These are phyloP conservation scores for Hypomontagnella monticulosa DNA, from an alignment of 495 filamentous ascomycete genomes.

Conservation along the genomic window DNA sequence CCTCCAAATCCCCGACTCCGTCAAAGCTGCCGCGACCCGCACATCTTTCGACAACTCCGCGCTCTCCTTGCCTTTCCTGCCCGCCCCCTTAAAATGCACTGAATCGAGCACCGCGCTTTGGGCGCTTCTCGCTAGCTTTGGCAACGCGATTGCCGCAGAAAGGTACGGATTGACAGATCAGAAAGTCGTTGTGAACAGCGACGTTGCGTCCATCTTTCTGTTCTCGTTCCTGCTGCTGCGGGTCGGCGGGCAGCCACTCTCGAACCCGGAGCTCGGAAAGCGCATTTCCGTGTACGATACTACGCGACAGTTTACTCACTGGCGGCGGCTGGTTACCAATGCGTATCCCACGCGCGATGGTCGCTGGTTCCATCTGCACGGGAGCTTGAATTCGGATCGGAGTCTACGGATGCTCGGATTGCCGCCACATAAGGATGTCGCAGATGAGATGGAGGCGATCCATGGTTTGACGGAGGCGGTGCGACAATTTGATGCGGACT, in stretches of 20 bases:
- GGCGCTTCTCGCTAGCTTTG: conserved; percentile 43
- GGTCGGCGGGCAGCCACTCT: conserved; percentile 35
- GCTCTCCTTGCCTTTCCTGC: conserved; percentile 35
- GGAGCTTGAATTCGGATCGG: conserved; percentile 59
- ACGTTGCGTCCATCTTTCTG: conserved; percentile 46
- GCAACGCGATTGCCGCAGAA: conserved; percentile 37
- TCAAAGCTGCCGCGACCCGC: conserved; percentile 25
- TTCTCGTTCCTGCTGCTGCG: conserved; percentile 40
- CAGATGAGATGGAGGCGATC: conserved; percentile 45
- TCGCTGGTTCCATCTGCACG: conserved; percentile 63
- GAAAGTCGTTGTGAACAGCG: conserved; percentile 44
- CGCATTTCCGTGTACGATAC: conserved; percentile 41
- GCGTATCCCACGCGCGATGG: conserved; percentile 64
- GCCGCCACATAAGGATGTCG: conserved; percentile 39
- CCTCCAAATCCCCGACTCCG: conserved; percentile 31
- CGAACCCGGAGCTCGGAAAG: conserved; percentile 26
- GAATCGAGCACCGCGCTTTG: conserved; percentile 45
- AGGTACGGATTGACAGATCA: conserved; percentile 36
- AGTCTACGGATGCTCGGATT: conserved; percentile 56
- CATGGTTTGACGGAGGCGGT: conserved; percentile 42
- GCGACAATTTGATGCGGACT: conserved; percentile 46
- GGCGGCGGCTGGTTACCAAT: conserved; percentile 54
- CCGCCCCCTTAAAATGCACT: conserved; percentile 43
- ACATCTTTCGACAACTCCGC: conserved; percentile 39
- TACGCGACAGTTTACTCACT: conserved; percentile 37